These are phyloP conservation scores for Gossypium aridum DNA, from an alignment of 441 rosid species.

Conservation along the genomic window DNA sequence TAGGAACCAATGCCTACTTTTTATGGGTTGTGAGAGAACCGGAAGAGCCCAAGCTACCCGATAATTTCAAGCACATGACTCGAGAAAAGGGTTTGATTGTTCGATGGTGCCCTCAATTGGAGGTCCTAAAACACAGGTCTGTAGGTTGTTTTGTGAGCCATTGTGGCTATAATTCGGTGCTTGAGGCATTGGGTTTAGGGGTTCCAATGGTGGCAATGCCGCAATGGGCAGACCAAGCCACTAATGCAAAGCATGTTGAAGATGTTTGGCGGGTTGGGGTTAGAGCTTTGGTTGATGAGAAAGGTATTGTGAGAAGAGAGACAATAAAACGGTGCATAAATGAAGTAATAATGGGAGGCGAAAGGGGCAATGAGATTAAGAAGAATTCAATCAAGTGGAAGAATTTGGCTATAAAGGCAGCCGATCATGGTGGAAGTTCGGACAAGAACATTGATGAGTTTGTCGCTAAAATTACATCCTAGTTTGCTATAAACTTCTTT, in stretches of 20 bases:
- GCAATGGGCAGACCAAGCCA: constrained; percentile 46
- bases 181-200: constrained; percentile 42
- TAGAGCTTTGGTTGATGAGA: constrained; percentile 21
- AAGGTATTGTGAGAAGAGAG: constrained; percentile 28
- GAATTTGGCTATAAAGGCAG: constrained; percentile 30
- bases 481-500: background rate
- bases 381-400: constrained; percentile 33
- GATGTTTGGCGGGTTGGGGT: constrained; percentile 49
- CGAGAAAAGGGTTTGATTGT: constrained; percentile 18
- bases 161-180: constrained; percentile 42
- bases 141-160: constrained; percentile 45
- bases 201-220: constrained; percentile 57
- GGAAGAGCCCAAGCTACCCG: background rate
- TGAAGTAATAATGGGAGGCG: constrained; percentile 34
- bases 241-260: constrained; percentile 37
- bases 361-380: constrained; percentile 25
- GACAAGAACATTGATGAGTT: constrained; percentile 19
- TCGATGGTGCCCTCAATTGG: constrained; percentile 43
- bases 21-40: background rate
- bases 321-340: constrained; percentile 27
- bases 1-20: background rate
- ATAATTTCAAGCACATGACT: background rate
- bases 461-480: background rate
- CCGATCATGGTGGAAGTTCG: constrained; percentile 15
- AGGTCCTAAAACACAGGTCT: constrained; percentile 35